Evolutionary conservation across 257 asterid species (phyloP), one percentile per base, ranked within the genome.

Genomic region (Solanum dulcamara): DNA sequence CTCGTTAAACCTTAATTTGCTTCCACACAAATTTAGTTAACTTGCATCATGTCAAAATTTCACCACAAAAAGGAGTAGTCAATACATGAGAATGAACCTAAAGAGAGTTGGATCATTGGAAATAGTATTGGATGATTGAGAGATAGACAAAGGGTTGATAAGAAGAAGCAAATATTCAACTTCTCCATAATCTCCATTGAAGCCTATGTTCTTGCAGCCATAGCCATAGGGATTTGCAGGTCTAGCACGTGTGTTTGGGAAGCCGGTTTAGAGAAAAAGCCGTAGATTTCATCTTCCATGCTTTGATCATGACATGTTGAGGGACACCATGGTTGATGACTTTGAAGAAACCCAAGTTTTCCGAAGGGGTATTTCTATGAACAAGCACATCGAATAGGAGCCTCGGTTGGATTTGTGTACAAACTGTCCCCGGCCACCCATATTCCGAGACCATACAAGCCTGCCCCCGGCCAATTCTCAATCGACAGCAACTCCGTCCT

Each of bases 311-410:
- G 18, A 92, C 87, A 70, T 86, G 89, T 74, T 86, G 86, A 4
- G 95, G 88, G 83, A 95, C 92, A 0, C 94, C 94, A 84, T 95
- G 98, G 90, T 94, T 95, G 85, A 94, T 87, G 5, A 95, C 92
- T 86, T 94, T 94, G 87, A 95, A 95, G 86, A 95, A 95, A 37
- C 98, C 98, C 11, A 81, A 92, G 40, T 90, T 89, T 85, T 93
- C 93, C 38, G 94, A 92, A 6, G 97, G 98, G n/a, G n/a, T n/a
- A n/a, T n/a, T n/a, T n/a, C n/a, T n/a, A n/a, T n/a, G n/a, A n/a
- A n/a, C n/a, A n/a, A n/a, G n/a, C n/a, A n/a, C n/a, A n/a, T n/a
- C n/a, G n/a, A n/a, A n/a, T n/a, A n/a, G n/a, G n/a, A n/a, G n/a
- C n/a, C n/a, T n/a, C n/a, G n/a, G n/a, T n/a, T n/a, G n/a, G n/a